Evolutionary conservation across 768 basidiomycete species (phyloP), one percentile per base, ranked within the genome.

Genomic region (Collybiopsis confluens): DNA sequence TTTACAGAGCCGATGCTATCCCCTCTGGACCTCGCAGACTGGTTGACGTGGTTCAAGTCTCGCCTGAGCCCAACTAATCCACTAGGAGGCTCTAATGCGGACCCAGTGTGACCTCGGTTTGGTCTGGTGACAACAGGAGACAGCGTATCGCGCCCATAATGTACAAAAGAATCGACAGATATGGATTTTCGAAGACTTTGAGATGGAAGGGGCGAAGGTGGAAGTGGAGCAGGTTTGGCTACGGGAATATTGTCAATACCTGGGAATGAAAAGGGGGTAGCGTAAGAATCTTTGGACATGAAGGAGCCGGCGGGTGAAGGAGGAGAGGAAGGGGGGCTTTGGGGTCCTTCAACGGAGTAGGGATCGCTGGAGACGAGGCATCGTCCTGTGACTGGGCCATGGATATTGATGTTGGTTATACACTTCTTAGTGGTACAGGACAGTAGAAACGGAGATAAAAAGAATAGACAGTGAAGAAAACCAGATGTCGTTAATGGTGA

Each of bases 131-230:
- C 61, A 20, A 67, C 59, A 51, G 64, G 55, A 8, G 68, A 58
- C 26, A 67, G 55, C 45, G 65, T 65, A 40, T 75, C 72, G 58
- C 70, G 71, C 59, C 69, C 68, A 62, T 73, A 72, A 33, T 70
- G 72, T 45, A 80, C 76, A 65, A 90, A 85, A 9, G 89, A 90
- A 67, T 90, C 89, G 56, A 84, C 87, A 20, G 89, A 90, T 56
- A 86, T 68, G 26, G 88, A 86, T 71, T 90, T 90, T 61, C 86
- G 79, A 52, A 90, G 77, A 55, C 63, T 67, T 43, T 73, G 69
- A 20, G 73, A 62, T 20, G 72, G 67, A 41, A 62, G 56, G 52
- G 68, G 64, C 51, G 69, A 63, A 35, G 68, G 61, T 26, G 54
- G 63, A 30, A n/a, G 9, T 47, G 56, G 63, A 27, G 30, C 40